Base-by-base conservation (phyloP, 2,329 filamentous ascomycete genomes). In the Zalaria obscura region DNA sequence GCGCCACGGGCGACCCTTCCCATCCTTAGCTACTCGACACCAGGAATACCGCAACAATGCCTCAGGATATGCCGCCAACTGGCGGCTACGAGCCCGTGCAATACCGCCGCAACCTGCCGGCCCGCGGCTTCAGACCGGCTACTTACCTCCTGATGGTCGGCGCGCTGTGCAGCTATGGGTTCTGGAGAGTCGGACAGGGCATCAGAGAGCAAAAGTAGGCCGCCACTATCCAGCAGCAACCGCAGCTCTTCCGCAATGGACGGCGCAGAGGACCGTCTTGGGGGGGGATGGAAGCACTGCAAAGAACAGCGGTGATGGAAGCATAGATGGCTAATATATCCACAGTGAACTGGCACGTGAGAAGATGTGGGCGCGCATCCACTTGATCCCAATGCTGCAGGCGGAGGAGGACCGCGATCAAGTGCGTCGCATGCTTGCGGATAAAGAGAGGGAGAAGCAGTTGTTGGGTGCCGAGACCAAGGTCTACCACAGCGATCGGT, bases 321-420 rank as follows among this genome's bases (percentile, higher is more conserved):
- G 29, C 29, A n/a, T 32, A 32, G 29, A 32, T 7, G 29, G 29
- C 29, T 32, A 35, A 40, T 26, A n/a, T 25, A n/a, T 5, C 25
- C 7, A 44, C 55, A 95, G 88, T 59, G 91, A 98, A 66, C 80
- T 94, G 52, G 84, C 80, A 48, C 85, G 91, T 55, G 91, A 98
- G 61, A 98, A 96, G 73, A 91, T 94, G 77, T 98, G 91, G 91
- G 78, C 85, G 47, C 82, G 91, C 59, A 93, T 98, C 66, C 78
- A 96, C 67, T 73, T 98, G 49, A 91, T 89, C 57, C 91, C 91
- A 44, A 69, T 94, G 48, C 77, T 98, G 49, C 89, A 96, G 63
- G 91, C 91, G 43, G 91, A 98, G 61, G 87, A 94, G 64, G 91
- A 98, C 69, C 81, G 91, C 47, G 91, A 98, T 66, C 81, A 89